Evolutionary conservation across 495 filamentous ascomycete genomes (phyloP).

Genomic region (Penicillium roqueforti): DNA sequence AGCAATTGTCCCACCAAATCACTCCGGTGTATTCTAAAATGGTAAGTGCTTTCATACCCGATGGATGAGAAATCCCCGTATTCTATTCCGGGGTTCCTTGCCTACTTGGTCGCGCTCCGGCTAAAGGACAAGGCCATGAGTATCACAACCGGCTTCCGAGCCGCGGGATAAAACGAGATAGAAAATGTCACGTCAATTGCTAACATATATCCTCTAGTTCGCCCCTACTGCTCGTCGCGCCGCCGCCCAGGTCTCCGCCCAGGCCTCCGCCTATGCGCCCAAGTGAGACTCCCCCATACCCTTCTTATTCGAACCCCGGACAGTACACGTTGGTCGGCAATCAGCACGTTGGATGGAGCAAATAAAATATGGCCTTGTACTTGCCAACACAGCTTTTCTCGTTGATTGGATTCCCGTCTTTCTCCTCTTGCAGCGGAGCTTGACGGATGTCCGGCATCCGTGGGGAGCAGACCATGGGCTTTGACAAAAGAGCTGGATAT

Average conservation of each 20-base stretch:
- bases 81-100: background rate
- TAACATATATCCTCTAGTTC: conserved; percentile 33
- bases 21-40: conserved; percentile 13
- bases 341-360: background rate
- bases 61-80: background rate
- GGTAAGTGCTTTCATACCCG: background rate
- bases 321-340: background rate
- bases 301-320: background rate
- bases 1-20: conserved; percentile 30
- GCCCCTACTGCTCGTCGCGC: conserved; percentile 43
- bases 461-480: background rate
- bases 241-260: conserved; percentile 39
- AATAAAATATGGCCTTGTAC: background rate
- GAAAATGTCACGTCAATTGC: conserved; percentile 12
- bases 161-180: conserved; percentile 10
- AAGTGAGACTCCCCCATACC: conserved; percentile 36
- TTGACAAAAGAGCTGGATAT: background rate
- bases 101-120: background rate
- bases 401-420: background rate
- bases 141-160: conserved; percentile 4
- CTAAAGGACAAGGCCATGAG: conserved; percentile 6
- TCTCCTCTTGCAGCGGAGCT: background rate
- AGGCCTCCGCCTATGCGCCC: conserved; percentile 39
- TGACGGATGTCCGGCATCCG: background rate
- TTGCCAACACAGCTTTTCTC: background rate